A percentile compares a stretch with the other conserved stretches of the same genome.
Evolutionary conservation across 345 rosid genomes (phyloP).

Genomic region (Nasturtium officinale): DNA sequence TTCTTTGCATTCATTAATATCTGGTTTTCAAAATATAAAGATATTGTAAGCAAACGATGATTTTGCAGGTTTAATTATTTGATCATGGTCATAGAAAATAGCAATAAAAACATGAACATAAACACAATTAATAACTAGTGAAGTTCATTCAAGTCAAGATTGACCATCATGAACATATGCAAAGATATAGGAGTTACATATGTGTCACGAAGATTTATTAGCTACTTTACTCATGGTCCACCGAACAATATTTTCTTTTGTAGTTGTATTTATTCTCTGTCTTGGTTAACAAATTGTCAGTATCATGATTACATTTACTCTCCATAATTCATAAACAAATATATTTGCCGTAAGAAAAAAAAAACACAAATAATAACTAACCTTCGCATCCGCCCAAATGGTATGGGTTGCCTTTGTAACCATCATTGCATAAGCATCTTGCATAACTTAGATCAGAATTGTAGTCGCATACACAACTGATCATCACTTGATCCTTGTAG

Average conservation of each 20-base stretch:
- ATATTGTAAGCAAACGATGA: neutral
- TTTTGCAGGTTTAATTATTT: neutral
- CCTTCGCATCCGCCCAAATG: slow-evolving; percentile 33
- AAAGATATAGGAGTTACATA: too few species aligned
- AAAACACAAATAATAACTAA: slow-evolving; percentile 18
- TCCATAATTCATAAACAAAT: too few species aligned
- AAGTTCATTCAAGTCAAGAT: too few species aligned
- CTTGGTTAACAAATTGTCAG: too few species aligned
- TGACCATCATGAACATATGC: too few species aligned
- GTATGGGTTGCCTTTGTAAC: slow-evolving; percentile 47
- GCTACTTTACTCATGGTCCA: too few species aligned
- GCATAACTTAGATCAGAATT: neutral
- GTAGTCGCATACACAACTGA: neutral
- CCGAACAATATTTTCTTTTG: too few species aligned
- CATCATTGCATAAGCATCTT: slow-evolving; percentile 19
- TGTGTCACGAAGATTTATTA: too few species aligned
- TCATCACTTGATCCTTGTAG: accelerated
- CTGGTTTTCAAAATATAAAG: neutral
- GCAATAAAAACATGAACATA: neutral
- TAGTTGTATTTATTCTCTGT: too few species aligned
- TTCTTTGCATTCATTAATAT: slow-evolving; percentile 15
- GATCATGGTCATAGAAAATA: neutral
- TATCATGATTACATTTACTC: too few species aligned
- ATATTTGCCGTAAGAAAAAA: too few species aligned
- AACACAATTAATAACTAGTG: too few species aligned